These are phyloP conservation scores for Hippophae rhamnoides DNA, from an alignment of 306 rosid genomes.

Conservation along the genomic window DNA sequence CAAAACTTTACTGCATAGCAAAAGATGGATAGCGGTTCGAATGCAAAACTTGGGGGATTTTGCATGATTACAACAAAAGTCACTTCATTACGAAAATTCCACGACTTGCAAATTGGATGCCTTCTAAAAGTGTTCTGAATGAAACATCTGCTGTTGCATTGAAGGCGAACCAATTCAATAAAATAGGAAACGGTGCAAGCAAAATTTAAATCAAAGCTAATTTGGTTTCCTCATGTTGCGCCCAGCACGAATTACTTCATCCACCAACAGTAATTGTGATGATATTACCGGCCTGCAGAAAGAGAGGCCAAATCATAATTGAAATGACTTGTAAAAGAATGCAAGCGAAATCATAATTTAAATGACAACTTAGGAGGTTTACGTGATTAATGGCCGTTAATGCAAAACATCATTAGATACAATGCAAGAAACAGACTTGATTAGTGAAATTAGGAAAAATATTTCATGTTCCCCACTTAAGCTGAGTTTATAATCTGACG, in stretches of 20 bases:
- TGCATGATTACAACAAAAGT: neutral
- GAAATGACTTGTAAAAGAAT: neutral
- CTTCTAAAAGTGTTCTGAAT: no score
- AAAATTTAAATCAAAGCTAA: conserved; percentile 15
- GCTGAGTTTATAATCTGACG: conserved; percentile 92
- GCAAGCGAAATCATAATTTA: neutral
- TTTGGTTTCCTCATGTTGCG: conserved; percentile 88
- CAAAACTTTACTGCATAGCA: no score
- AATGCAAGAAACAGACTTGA: neutral
- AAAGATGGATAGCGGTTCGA: no score
- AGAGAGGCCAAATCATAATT: neutral
- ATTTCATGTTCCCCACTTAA: conserved; percentile 26
- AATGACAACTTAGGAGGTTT: no score
- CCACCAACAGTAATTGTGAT: conserved; percentile 86
- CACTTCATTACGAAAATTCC: neutral
- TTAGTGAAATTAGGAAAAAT: neutral
- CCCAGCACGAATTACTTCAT: conserved; percentile 98
- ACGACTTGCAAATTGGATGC: neutral
- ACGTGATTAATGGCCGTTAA: no score
- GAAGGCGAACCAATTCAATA: conserved; percentile 9
- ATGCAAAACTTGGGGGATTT: no score
- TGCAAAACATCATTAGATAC: no score
- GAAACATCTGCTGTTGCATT: neutral
- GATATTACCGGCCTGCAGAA: conserved; percentile 84
- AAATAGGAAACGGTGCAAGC: conserved; percentile 7